Evolutionary conservation across 2,329 filamentous ascomycete species (phyloP).

Genomic region (Penicillium hordei): DNA sequence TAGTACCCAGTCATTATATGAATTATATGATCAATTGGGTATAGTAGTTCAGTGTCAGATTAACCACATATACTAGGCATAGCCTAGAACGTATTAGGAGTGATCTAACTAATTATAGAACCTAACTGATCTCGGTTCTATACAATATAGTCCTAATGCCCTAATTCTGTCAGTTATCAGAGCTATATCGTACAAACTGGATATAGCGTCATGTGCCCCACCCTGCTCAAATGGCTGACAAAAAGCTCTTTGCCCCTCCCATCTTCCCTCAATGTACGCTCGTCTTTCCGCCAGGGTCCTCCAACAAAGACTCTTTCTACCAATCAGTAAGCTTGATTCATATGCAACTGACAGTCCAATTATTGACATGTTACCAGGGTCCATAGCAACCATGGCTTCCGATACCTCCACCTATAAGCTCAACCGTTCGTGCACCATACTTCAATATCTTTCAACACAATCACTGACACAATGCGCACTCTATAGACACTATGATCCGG

Average conservation of each 20-base stretch:
- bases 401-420: conserved; percentile 65
- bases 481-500: conserved; percentile 67
- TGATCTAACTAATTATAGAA: neutral
- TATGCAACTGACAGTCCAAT: conserved; percentile 5
- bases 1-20: neutral
- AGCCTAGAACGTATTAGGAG: neutral
- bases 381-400: conserved; percentile 53
- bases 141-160: neutral
- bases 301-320: conserved; percentile 13
- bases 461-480: conserved; percentile 19
- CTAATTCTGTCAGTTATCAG: too few relatives aligned
- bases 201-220: conserved; percentile 17
- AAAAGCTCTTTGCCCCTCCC: conserved; percentile 11
- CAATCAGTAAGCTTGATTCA: conserved; percentile 21
- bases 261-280: conserved; percentile 24
- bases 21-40: neutral
- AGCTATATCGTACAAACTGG: neutral
- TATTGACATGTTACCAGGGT: conserved; percentile 27
- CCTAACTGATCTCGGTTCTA: neutral
- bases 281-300: conserved; percentile 28
- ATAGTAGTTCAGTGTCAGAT: neutral
- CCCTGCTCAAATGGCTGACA: conserved; percentile 19
- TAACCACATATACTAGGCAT: too few relatives aligned
- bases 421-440: conserved; percentile 52
- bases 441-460: neutral